Evolutionary conservation across 371 early-diverging fungal genomes (phyloP), one percentile per base, ranked within the genome.

Genomic region (Syncephalastrum contaminatum): DNA sequence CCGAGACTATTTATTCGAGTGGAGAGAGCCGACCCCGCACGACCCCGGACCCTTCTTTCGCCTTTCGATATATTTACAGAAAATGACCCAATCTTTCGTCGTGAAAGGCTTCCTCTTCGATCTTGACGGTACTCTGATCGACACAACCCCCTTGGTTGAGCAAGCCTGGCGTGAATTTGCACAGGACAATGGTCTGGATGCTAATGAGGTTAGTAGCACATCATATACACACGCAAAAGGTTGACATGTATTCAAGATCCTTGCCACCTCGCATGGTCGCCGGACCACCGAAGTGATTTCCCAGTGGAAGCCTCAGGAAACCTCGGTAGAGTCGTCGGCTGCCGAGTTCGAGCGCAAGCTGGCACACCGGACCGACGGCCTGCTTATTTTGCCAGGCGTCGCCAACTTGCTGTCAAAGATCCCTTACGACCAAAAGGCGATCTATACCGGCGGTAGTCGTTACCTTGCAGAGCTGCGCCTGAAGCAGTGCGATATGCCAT

Each of bases 41-140:
- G 0, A 30, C 36, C 36, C 36, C 36, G 10, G 36, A 30, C 36
- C 12, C 36, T 30, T 30, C 36, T 30, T 30, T 30, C 36, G 36
- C 36, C 2, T 30, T 5, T 30, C 10, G 10, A 30, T 30, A 30
- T 10, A 30, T 10, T 30, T 30, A 6, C 36, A 2, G 2, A 30
- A 5, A 30, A 30, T 30, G 36, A 30, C 36, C 10, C 10, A 30
- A 12, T 12, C 10, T 0, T n/a, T 5, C 15, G 4, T 15, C 24
- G 19, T 22, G n/a, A 68, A 53, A 16, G 72, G 54, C 2, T 63
- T 72, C 50, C 30, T 75, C 3, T 75, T 72, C 56, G 76, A 75
- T 41, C 58, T 75, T 24, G 76, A 75, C 56, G 72, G 72, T n/a
- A 75, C 76, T 3, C 24, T 75, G 13, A 70, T 75, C 50, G 76